phyloP scores from a whole-genome alignment of 139 green algal species.

The Chlamydomonas asymmetrica region DNA sequence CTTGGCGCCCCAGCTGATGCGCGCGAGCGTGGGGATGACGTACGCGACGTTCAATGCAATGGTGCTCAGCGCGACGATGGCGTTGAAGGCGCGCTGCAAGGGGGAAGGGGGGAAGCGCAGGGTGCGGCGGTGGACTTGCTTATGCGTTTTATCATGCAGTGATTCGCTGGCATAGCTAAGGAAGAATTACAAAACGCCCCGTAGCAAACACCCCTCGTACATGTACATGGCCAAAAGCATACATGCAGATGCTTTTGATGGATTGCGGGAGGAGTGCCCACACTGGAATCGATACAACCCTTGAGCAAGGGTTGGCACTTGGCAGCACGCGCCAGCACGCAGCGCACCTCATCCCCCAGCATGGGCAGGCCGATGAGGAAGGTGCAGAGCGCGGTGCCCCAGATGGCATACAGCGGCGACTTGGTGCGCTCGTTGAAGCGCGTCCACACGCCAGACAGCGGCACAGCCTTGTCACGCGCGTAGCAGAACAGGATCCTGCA shows the following conservation, averaged over 20 bases:
- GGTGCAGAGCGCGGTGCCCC: slow-evolving; percentile 27
- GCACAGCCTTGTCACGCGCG: slow-evolving; percentile 43
- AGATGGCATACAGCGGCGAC: slow-evolving; percentile 31
- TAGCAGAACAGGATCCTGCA: slow-evolving; percentile 54
- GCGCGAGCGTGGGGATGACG: slow-evolving; percentile 31
- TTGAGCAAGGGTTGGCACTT: too few species aligned
- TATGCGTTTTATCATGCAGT: too few species aligned
- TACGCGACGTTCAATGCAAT: slow-evolving; percentile 49
- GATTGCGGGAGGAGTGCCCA: too few species aligned
- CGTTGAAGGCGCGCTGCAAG: slow-evolving; percentile 41
- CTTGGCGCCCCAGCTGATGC: slow-evolving; percentile 34
- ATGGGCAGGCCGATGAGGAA: slow-evolving; percentile 45
- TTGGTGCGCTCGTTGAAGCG: slow-evolving; percentile 35
- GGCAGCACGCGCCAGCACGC: too few species aligned
- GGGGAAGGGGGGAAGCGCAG: background rate
- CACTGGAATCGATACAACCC: too few species aligned
- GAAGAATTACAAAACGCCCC: too few species aligned
- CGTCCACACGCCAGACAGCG: slow-evolving; percentile 36
- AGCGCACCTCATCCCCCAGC: slow-evolving; percentile 30
- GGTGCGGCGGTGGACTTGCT: too few species aligned
- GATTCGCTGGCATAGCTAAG: too few species aligned
- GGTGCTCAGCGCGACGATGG: slow-evolving; percentile 45
- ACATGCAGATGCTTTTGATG: too few species aligned
- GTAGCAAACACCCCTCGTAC: too few species aligned
- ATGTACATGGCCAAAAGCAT: too few species aligned